Evolutionary conservation across 768 basidiomycete species (phyloP).

Genomic region (Hericium rajendrae): DNA sequence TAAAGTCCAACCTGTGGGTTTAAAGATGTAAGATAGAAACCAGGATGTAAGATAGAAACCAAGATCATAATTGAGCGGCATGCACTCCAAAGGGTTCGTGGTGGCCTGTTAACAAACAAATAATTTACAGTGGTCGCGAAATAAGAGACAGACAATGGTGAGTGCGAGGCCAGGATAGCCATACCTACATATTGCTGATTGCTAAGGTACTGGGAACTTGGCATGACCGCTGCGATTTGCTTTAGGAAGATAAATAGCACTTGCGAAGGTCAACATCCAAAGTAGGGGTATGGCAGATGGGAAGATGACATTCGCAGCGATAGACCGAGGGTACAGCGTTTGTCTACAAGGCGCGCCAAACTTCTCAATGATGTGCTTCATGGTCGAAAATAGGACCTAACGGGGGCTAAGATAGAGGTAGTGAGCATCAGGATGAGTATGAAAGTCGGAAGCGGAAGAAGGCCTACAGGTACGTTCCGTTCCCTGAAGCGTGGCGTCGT

Average conservation of each 20-base stretch:
- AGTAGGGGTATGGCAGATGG: background rate
- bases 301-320: background rate
- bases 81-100: too few relatives aligned
- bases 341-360: background rate
- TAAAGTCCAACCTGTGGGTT: too few relatives aligned
- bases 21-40: too few relatives aligned
- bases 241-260: too few relatives aligned
- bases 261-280: too few relatives aligned
- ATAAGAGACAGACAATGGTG: too few relatives aligned
- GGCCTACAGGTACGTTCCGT: conserved; percentile 66
- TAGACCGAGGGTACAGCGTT: background rate
- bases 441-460: conserved; percentile 2
- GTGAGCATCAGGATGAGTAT: background rate
- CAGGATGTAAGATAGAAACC: too few relatives aligned
- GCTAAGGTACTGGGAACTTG: background rate
- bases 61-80: too few relatives aligned
- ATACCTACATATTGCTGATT: background rate
- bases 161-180: too few relatives aligned
- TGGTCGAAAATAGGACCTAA: conserved; percentile 15
- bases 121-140: too few relatives aligned
- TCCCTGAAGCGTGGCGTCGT: conserved; percentile 40
- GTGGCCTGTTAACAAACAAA: too few relatives aligned
- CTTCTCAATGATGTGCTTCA: conserved; percentile 3
- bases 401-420: conserved; percentile 1
- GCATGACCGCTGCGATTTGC: too few relatives aligned